A percentile compares a stretch with the other conserved stretches of the same genome.
Evolutionary conservation across 495 filamentous ascomycete species (phyloP).

Genomic region (Zalerion maritima): DNA sequence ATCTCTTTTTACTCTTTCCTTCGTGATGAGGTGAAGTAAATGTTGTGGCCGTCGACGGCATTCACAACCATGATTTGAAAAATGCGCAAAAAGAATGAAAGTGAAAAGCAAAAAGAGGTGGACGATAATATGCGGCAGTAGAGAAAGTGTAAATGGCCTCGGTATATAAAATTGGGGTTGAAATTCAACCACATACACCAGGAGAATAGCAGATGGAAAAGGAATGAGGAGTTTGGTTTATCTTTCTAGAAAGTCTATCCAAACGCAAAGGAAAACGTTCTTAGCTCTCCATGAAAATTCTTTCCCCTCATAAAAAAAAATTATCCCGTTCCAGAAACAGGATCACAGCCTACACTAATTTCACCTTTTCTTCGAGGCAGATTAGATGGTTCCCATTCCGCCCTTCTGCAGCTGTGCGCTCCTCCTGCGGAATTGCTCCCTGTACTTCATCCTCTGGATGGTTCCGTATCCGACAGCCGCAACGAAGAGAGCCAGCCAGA

Average conservation of each 20-base stretch:
- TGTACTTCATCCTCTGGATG: constrained; percentile 44
- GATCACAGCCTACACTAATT: neutral
- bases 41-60: too few relatives aligned
- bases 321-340: neutral
- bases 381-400: constrained; percentile 19
- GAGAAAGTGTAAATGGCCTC: too few relatives aligned
- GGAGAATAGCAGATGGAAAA: too few relatives aligned
- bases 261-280: neutral
- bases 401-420: constrained; percentile 28
- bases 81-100: too few relatives aligned
- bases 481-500: constrained; percentile 43
- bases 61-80: too few relatives aligned
- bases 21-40: too few relatives aligned
- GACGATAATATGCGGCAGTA: too few relatives aligned
- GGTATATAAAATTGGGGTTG: too few relatives aligned
- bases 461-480: constrained; percentile 46
- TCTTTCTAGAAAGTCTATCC: neutral
- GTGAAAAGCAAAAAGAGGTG: too few relatives aligned
- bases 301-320: neutral
- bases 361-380: neutral
- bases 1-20: too few relatives aligned
- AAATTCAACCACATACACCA: too few relatives aligned
- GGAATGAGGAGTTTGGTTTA: too few relatives aligned
- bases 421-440: constrained; percentile 43
- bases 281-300: constrained; percentile 1